Base-by-base conservation (phyloP, 306 rosid genomes). In the Dalbergia cochinchinensis region DNA sequence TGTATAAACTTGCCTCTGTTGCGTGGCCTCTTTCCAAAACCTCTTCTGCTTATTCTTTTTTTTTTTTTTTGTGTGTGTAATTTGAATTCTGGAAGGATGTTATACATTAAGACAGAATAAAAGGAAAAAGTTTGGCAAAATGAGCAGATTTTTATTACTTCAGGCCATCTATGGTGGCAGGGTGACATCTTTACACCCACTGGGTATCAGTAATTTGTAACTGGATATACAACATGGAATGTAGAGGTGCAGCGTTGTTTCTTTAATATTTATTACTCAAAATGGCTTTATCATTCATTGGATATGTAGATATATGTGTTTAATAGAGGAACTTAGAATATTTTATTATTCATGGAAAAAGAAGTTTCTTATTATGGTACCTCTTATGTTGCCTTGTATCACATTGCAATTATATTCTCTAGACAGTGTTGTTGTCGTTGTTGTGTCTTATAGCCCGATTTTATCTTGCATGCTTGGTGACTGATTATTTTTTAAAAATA, bases 341-440 rank as follows among this genome's bases (percentile, higher is more conserved):
- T 57, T 61, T 65, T 19, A 18, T 19, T 5, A 8, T 77, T 69
- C 26, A 55, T 57, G 71, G 55, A 47, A 10, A 19, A 69, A 13
- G 44, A 14, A 26, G 44, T 26, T 48, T 77, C 63, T 41, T 42
- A 4, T 69, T 51, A 26, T 44, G 6, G 51, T 53, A 53, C 11
- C 18, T 69, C 50, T 82, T 11, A 42, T 39, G 14, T 65, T 73
- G 65, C 34, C n/a, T 55, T 44, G n/a, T 65, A 75, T 62, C 50
- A 11, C 5, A 1, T 58, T 81, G 71, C 13, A 50, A 7, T 10
- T 50, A 20, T 81, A 15, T 66, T 41, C 71, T 15, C 26, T 48
- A 0, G 50, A 41, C 13, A 48, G 72, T 6, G 11, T 39, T 67
- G 57, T 59, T 65, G 11, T 61, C 16, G 53, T 60, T 55, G 44